phyloP scores from a whole-genome alignment of 306 rosid species.

The Potentilla sterilis region DNA sequence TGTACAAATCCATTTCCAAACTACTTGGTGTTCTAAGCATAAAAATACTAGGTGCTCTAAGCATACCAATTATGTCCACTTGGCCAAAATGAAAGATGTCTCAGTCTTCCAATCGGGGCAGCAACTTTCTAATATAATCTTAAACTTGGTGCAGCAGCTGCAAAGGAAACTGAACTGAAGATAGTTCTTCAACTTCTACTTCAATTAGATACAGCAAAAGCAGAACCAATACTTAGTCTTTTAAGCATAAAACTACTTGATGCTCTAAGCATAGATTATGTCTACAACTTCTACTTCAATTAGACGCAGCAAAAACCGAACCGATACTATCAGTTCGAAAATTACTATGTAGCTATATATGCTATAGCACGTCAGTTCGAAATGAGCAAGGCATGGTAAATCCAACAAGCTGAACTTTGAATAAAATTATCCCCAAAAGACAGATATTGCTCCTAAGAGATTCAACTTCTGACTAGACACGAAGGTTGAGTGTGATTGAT shows the following conservation, averaged over 20 bases:
- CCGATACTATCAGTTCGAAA: background rate
- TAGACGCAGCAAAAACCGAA: no score
- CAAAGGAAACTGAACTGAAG: background rate
- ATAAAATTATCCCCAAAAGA: background rate
- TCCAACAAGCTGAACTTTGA: background rate
- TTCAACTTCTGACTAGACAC: background rate
- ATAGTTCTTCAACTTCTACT: background rate
- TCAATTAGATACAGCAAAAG: background rate
- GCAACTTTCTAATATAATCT: background rate
- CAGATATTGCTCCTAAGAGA: background rate
- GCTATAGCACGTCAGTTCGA: background rate
- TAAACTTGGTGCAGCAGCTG: background rate
- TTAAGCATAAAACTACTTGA: no score
- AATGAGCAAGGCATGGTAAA: background rate
- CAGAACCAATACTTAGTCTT: no score
- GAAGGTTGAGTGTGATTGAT: background rate
- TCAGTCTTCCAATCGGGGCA: background rate
- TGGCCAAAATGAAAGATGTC: background rate
- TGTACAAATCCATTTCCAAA: background rate
- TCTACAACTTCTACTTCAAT: no score
- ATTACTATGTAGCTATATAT: background rate
- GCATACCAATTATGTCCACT: background rate
- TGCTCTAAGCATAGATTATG: no score
- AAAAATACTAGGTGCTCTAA: background rate
- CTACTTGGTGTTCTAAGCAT: background rate